Evolutionary conservation across 2,329 filamentous ascomycete genomes (phyloP), one percentile per base, ranked within the genome.

Genomic region (Aspergillus proliferans): DNA sequence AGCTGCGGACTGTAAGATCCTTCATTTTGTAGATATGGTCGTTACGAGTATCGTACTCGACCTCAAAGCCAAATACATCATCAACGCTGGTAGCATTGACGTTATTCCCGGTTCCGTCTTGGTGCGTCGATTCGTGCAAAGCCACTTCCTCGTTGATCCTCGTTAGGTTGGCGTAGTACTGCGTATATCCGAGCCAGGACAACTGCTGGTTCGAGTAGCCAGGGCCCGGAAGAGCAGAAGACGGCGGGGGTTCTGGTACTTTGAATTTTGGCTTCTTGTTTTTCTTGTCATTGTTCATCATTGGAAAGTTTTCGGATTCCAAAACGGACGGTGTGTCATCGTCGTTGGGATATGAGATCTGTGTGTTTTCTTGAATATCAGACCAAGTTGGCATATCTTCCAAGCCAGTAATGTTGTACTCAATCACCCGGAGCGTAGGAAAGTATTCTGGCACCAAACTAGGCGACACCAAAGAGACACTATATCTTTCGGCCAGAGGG

Each of bases 111-210:
- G 26, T 12, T 9, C 12, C 26, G 4, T 30, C 10, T 30, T 12
- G 26, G 26, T 15, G 15, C 15, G 15, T 15, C 15, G 15, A 15
- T 15, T 30, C 10, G 26, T 28, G 26, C 26, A 50, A 51, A 1
- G 69, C 62, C 43, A 83, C 77, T 51, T 87, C 81, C 58, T 90
- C 87, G 71, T 97, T 94, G 70, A 95, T 85, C 50, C 82, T 73
- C 0, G 92, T 97, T n/a, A 98, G 73, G 66, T 98, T 98, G 52
- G 92, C 90, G 68, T 83, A 96, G 68, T 94, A 96, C 62, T 98
- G 93, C 3, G 83, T 89, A 68, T 89, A 96, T 4, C 88, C 83
- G 3, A 86, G 77, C 53, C 91, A 76, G 0, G 88, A 87, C 34
- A 97, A 75, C 0, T 88, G 76, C 65, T 98, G 93, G 6, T 86